Conservation (phyloP, 768 basidiomycete genomes). For the Lentinula lateritia region DNA sequence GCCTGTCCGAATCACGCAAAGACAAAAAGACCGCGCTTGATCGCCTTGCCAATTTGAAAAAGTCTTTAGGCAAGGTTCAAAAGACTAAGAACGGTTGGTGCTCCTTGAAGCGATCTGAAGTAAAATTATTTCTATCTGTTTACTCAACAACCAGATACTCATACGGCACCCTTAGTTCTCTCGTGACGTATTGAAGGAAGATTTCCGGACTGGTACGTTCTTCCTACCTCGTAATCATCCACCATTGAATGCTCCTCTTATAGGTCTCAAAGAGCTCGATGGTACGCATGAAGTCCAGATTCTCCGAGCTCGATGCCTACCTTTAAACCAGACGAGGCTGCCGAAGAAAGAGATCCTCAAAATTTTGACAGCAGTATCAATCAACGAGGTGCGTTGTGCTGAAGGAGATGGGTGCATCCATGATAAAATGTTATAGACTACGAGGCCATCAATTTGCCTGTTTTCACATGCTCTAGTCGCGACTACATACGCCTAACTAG, state of each 20-base stretch:
- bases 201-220: constrained; percentile 39
- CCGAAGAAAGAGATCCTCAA: constrained; percentile 52
- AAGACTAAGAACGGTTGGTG: constrained; percentile 59
- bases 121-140: constrained; percentile 14
- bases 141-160: neutral
- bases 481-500: constrained; percentile 57
- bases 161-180: constrained; percentile 35
- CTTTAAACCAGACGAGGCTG: constrained; percentile 39
- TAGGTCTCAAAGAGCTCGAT: constrained; percentile 52
- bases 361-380: constrained; percentile 48
- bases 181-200: constrained; percentile 49
- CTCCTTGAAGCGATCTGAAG: constrained; percentile 52
- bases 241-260: neutral
- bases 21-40: constrained; percentile 38
- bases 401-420: neutral
- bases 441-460: constrained; percentile 52
- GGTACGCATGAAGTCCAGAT: constrained; percentile 25
- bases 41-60: constrained; percentile 30
- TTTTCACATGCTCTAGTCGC: constrained; percentile 56
- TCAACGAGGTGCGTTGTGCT: constrained; percentile 35
- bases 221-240: neutral
- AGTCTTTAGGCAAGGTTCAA: constrained; percentile 24
- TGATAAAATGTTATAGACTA: constrained; percentile 38
- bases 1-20: constrained; percentile 30
- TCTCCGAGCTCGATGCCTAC: neutral